Conservation (phyloP, 495 filamentous ascomycete genomes). For the Xylaria venustula region DNA sequence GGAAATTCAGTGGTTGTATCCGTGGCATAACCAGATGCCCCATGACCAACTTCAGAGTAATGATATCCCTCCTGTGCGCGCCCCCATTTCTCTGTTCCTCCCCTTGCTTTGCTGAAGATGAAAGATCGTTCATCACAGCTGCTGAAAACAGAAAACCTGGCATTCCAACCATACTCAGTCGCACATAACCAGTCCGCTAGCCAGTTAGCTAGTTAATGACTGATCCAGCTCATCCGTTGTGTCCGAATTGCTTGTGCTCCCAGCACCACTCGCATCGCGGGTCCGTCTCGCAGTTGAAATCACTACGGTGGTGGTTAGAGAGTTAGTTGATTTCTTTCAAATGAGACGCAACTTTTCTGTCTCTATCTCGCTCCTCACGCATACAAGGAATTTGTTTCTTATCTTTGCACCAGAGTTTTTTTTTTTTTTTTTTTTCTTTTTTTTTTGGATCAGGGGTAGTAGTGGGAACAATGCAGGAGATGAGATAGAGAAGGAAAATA, state of each 20-base stretch:
- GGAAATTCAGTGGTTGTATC: neutral
- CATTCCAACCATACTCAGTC: too few relatives aligned
- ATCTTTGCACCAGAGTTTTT: too few relatives aligned
- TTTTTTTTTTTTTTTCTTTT: neutral
- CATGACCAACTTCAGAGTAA: too few relatives aligned
- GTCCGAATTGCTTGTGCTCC: conserved; percentile 15
- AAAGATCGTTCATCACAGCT: too few relatives aligned
- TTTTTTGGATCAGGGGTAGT: neutral
- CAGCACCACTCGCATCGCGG: conserved; percentile 29
- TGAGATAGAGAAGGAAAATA: too few relatives aligned
- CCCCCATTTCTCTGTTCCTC: too few relatives aligned
- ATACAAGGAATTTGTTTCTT: too few relatives aligned
- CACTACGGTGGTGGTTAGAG: neutral
- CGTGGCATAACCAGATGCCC: neutral
- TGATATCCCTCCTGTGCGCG: too few relatives aligned
- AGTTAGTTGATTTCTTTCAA: neutral
- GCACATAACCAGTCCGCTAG: too few relatives aligned
- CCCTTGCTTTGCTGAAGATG: neutral
- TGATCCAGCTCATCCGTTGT: neutral
- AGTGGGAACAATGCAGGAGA: too few relatives aligned
- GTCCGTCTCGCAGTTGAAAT: conserved; percentile 28
- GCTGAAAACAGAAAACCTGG: too few relatives aligned
- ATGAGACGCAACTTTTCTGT: neutral
- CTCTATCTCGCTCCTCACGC: neutral
- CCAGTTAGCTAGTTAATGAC: neutral